Evolutionary conservation across 352 stramenopile species (phyloP).

Genomic region (Pythium coloratum): DNA sequence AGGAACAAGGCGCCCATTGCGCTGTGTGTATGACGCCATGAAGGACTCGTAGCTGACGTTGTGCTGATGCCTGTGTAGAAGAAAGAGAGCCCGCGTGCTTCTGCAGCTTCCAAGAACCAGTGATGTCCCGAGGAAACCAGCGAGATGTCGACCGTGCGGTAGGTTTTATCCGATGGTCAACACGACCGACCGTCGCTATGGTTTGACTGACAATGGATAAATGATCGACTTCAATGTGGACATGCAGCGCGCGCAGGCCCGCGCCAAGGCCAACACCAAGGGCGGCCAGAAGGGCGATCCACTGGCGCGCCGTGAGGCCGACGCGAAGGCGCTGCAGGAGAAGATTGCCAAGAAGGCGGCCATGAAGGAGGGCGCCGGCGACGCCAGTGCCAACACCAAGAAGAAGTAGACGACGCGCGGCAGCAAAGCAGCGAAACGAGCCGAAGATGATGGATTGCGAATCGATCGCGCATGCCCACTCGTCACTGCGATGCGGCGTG

Average conservation of each 20-base stretch:
- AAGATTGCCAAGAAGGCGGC: conserved; percentile 80
- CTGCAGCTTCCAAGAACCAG: background rate
- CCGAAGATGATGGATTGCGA: conserved; percentile 22
- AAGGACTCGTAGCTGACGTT: background rate
- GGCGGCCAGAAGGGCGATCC: conserved; percentile 43
- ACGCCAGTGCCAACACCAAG: conserved; percentile 18
- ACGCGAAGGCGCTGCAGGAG: conserved; percentile 80
- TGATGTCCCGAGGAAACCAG: conserved; percentile 79
- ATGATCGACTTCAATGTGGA: background rate
- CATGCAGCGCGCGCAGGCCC: conserved; percentile 55
- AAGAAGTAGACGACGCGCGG: conserved; percentile 19
- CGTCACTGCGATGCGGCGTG: background rate
- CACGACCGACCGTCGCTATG: background rate
- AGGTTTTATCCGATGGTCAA: conserved; percentile 16
- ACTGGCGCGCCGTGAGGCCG: conserved; percentile 55
- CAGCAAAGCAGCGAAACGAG: background rate
- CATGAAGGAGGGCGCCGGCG: conserved; percentile 51
- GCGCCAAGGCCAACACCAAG: conserved; percentile 35
- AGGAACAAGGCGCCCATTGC: background rate
- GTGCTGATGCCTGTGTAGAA: background rate
- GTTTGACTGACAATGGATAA: background rate
- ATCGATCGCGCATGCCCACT: conserved; percentile 24
- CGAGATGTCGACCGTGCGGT: conserved; percentile 72
- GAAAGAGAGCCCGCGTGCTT: background rate
- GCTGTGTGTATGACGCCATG: background rate